Base-by-base conservation (phyloP, 1,139 yeast species). In the Arxiozyma telluris region DNA sequence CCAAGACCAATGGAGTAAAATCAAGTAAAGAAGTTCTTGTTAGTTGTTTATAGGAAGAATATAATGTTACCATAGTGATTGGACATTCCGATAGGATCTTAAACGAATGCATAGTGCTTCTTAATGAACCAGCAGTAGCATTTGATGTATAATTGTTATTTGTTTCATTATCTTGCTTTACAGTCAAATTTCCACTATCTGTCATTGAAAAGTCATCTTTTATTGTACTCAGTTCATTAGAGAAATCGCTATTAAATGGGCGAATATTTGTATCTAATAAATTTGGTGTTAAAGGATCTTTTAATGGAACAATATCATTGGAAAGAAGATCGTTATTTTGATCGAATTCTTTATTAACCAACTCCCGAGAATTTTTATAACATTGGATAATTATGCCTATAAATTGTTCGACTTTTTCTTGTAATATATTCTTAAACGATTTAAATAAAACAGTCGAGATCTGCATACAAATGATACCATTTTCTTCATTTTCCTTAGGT, bases 71-170 rank as follows among this genome's bases (percentile, higher is more conserved):
- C 82, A 94, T 87, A 11, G 96, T 91, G 45, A 94, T 91, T 7
- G 99, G 99, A 67, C 98, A 91, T 69, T 94, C 99, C 0, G 97
- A 90, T 56, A 93, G 77, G 12, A 94, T 89, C 66, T 90, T 91
- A 75, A 93, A 93, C 1, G 98, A 90, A 63, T 70, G 76, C 79
- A 87, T 80, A 15, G 94, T 84, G 59, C 78, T 79, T 50, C 58
- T 62, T 54, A 74, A 64, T 11, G 50, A 42, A 11, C 49, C 55
- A 17, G 52, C 41, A 2, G 44, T 39, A 22, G 38, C 41, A 1
- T 52, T 42, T 34, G 6, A 47, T 1, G 20, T 27, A 15, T 23
- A 20, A 7, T 8, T 39, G n/a, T 38, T n/a, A 27, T 20, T 30
- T 17, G n/a, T 27, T 27, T 39, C 44, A 22, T 21, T 21, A 41